A percentile compares a stretch with the other conserved stretches of the same genome.
phyloP scores from a whole-genome alignment of 2,329 filamentous ascomycete species.

The Nakataea oryzae region DNA sequence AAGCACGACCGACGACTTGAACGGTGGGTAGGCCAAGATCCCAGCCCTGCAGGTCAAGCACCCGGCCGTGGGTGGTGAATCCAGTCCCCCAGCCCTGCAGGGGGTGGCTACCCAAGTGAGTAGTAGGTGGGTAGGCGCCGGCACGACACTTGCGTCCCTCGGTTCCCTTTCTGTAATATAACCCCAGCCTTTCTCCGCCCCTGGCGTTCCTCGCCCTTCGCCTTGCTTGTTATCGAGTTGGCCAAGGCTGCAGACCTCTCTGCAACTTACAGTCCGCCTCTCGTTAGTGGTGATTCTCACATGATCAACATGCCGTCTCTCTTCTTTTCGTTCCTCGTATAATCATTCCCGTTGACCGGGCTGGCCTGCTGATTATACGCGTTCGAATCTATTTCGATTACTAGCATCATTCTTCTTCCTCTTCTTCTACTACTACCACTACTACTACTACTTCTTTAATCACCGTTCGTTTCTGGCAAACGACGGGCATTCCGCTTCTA shows the following conservation, averaged over 20 bases:
- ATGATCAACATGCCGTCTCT: neutral
- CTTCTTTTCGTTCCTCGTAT: neutral
- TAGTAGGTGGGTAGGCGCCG: neutral
- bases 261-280: neutral
- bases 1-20: too few relatives aligned
- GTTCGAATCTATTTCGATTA: too few relatives aligned
- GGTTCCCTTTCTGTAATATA: neutral
- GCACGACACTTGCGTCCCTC: neutral
- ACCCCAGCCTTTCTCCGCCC: neutral
- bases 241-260: too few relatives aligned
- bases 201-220: neutral
- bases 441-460: too few relatives aligned
- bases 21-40: too few relatives aligned
- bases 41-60: too few relatives aligned
- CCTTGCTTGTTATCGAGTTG: neutral
- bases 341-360: neutral
- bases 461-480: neutral
- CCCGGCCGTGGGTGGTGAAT: too few relatives aligned
- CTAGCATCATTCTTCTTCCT: neutral
- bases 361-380: too few relatives aligned
- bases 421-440: too few relatives aligned
- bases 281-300: neutral
- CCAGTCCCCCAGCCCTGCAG: too few relatives aligned
- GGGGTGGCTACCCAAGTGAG: too few relatives aligned
- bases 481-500: neutral